A percentile compares a stretch with the other conserved stretches of the same genome.
Conservation (phyloP, 345 rosid genomes). For the Aquilaria sinensis region DNA sequence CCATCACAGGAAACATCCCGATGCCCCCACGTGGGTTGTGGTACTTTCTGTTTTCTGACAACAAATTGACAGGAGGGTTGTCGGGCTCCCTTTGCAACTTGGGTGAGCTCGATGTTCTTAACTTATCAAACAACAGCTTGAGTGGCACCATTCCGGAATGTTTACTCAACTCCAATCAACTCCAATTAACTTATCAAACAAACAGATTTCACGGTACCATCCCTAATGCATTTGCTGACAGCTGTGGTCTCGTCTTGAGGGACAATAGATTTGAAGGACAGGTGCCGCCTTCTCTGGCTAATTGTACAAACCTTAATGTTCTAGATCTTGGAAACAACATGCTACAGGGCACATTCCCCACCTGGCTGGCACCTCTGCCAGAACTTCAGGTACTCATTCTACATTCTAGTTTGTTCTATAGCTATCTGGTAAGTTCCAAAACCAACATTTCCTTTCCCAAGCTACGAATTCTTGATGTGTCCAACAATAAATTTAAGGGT, state of each 20-base stretch:
- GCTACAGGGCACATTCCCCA: constrained; percentile 19
- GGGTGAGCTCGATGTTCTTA: background rate
- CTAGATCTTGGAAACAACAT: constrained; percentile 26
- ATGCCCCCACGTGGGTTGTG: background rate
- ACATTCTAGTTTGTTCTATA: constrained; percentile 17
- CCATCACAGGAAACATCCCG: constrained; percentile 17
- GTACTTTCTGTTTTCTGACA: constrained; percentile 10
- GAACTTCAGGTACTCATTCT: constrained; percentile 19
- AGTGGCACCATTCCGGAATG: constrained; percentile 15
- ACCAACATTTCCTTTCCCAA: constrained; percentile 1
- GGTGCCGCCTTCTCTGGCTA: constrained; percentile 11
- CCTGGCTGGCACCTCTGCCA: constrained; percentile 22
- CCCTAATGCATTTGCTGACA: background rate
- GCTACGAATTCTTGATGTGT: constrained; percentile 21
- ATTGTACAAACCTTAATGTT: constrained; percentile 18
- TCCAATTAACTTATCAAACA: background rate
- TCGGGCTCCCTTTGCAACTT: constrained; percentile 14
- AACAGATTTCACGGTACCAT: constrained; percentile 15
- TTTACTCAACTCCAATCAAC: constrained; percentile 10
- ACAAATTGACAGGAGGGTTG: constrained; percentile 9
- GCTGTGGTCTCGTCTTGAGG: constrained; percentile 4
- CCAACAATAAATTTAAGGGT: constrained; percentile 26
- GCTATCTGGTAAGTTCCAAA: background rate
- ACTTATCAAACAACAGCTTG: constrained; percentile 21
- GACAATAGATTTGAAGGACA: constrained; percentile 19